Evolutionary conservation across 2,329 filamentous ascomycete species (phyloP), one percentile per base, ranked within the genome.

Genomic region (Fusarium continuum): DNA sequence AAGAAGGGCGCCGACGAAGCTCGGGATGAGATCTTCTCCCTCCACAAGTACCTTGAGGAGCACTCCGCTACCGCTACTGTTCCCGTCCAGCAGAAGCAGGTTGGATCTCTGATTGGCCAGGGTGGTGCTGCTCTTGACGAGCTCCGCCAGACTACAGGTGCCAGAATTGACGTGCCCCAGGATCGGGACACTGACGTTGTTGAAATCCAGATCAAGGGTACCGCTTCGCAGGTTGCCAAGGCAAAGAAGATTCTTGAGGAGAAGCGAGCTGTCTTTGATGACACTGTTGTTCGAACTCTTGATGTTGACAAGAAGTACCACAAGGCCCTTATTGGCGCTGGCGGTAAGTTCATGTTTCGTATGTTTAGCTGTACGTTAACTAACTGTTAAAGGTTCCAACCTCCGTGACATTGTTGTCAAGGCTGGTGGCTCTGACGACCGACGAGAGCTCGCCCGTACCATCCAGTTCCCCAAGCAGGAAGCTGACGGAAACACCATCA

Each of bases 251-350:
- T 95, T 44, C 84, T 99, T 20, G 88, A 94, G 75, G 91, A 95
- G 78, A 93, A 93, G 79, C 90, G 91, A 50, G 89, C 89, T 60
- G 83, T 93, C 17, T 97, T 97, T 69, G 93, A 98, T 71, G 89
- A 95, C 65, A 97, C 92, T n/a, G 84, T 97, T 45, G 87, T 89
- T 14, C 88, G 90, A 79, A 92, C 88, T 11, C 82, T 99, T 43
- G 91, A 96, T 28, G 88, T 99, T n/a, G 93, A 98, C 69, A 91
- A 92, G 81, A 97, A 96, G 81, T 88, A 95, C 77, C 95, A 99
- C 80, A 89, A 90, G 78, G 86, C 89, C 49, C 83, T 99, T 64
- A 99, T 99, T 76, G 95, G 95, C 61, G 82, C 88, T 66, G 91
- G 91, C 74, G 95, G 93, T 93, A 84, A 80, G 91, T 70, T n/a